These are phyloP conservation scores for Sugiyamaella grinbergsii DNA, from an alignment of 1,139 yeast species.

Conservation along the genomic window DNA sequence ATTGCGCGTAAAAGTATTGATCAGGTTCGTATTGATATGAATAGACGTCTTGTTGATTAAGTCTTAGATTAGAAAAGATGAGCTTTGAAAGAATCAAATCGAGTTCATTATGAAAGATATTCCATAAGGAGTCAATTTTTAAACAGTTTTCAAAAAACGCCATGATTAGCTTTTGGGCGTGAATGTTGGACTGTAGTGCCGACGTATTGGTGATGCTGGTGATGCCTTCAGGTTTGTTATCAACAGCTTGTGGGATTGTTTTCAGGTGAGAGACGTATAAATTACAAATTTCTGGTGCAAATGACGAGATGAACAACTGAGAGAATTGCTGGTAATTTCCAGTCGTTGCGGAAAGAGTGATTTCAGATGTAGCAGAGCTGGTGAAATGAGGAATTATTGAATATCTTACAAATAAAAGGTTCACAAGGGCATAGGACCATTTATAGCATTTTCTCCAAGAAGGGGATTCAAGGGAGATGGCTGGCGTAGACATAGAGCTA, in stretches of 20 bases:
- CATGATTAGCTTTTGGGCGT: constrained; percentile 17
- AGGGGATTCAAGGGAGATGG: constrained; percentile 4
- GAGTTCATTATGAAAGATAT: constrained; percentile 5
- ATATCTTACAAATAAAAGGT: constrained; percentile 24
- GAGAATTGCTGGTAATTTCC: constrained; percentile 21
- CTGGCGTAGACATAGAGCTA: background rate
- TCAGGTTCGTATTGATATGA: constrained; percentile 24
- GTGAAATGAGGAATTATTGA: constrained; percentile 17
- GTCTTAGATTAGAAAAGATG: constrained; percentile 16
- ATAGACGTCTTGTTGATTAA: constrained; percentile 23
- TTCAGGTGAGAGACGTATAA: constrained; percentile 17
- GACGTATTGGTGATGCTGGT: too few species aligned
- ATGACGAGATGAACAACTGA: constrained; percentile 17
- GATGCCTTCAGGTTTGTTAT: too few species aligned
- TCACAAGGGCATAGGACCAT: constrained; percentile 27
- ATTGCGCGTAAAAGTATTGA: constrained; percentile 16
- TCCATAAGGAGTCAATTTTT: constrained; percentile 21
- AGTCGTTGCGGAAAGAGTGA: constrained; percentile 1
- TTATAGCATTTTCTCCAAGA: constrained; percentile 26
- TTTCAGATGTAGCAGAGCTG: background rate
- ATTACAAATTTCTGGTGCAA: constrained; percentile 26
- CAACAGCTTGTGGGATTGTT: background rate
- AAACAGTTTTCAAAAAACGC: constrained; percentile 23
- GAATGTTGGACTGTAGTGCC: background rate
- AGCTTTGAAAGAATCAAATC: constrained; percentile 20